Conservation (phyloP, 2,329 filamentous ascomycete species). For the Ophiostoma himal-ulmi region DNA sequence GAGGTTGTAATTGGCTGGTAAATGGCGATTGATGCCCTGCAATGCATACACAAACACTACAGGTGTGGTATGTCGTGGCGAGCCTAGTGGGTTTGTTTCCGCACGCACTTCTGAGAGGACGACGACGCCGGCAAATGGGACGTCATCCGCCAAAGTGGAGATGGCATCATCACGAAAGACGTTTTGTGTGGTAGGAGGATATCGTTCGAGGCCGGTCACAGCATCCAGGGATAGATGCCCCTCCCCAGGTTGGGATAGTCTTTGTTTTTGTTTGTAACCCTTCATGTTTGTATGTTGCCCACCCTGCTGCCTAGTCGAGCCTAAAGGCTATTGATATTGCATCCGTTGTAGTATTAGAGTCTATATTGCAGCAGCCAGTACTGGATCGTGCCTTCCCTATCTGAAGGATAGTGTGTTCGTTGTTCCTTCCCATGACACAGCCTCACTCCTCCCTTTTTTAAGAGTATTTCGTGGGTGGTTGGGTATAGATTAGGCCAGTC, state of each 20-base stretch:
- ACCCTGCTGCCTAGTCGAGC: neutral
- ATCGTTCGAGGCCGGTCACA: neutral
- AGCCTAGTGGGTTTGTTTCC: neutral
- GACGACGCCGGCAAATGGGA: constrained; percentile 4
- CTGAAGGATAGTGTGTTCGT: neutral
- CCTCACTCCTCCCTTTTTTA: neutral
- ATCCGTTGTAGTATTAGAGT: neutral
- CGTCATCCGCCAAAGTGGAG: neutral
- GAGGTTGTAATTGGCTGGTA: neutral
- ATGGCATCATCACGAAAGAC: neutral
- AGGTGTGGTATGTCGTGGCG: constrained; percentile 5
- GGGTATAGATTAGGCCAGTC: neutral
- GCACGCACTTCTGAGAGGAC: neutral
- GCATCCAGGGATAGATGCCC: too few species aligned
- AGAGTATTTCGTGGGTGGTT: neutral
- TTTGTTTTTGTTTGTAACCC: neutral
- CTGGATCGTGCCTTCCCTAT: neutral
- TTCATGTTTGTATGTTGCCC: neutral
- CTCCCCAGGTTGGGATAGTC: too few species aligned
- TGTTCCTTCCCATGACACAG: neutral
- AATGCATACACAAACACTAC: neutral
- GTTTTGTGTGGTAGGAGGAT: neutral
- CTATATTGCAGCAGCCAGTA: neutral
- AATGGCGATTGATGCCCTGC: neutral
- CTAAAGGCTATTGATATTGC: neutral